Evolutionary conservation across 2,329 filamentous ascomycete species (phyloP), one percentile per base, ranked within the genome.

Genomic region (Neofusicoccum cordaticola): DNA sequence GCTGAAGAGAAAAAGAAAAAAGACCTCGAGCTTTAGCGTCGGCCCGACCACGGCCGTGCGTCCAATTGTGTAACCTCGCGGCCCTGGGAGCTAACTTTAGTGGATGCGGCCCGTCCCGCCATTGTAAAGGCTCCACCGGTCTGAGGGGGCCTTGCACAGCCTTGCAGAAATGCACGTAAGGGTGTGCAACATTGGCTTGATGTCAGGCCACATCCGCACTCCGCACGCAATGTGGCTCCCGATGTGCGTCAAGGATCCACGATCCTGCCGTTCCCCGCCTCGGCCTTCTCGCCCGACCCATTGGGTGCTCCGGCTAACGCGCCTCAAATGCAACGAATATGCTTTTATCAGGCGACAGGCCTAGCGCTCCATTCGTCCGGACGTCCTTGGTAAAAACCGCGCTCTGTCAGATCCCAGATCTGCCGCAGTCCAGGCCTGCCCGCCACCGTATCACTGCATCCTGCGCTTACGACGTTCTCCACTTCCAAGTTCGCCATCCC

Each of bases 131-230:
- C 53, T 19, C 53, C 53, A 60, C 56, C 41, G 9, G 42, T 19
- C 41, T 13, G 42, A 47, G 56, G 31, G 34, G 56, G 31, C 56
- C 56, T 60, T 47, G 56, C 56, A 60, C 42, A 19, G 56, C 56
- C 56, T 60, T 60, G 56, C 56, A 60, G 56, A 60, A 60, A 60
- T 60, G 56, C 56, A 60, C 56, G 56, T 60, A 60, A 60, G 56
- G 56, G 42, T 60, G 42, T 47, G 56, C 56, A 47, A 60, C 41
- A 17, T 60, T 60, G 56, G 56, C 27, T 56, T 47, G 19, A 35
- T 60, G 42, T 60, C 56, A 60, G 56, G 19, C 56, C 56, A 60
- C 56, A 47, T 60, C 56, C 5, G 27, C 56, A 19, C 56, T 47
- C 56, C 56, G 31, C 41, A 47, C 56, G 56, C 42, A 60, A 60